phyloP scores from a whole-genome alignment of 148 eudicot species.

The Rhododendron molle region DNA sequence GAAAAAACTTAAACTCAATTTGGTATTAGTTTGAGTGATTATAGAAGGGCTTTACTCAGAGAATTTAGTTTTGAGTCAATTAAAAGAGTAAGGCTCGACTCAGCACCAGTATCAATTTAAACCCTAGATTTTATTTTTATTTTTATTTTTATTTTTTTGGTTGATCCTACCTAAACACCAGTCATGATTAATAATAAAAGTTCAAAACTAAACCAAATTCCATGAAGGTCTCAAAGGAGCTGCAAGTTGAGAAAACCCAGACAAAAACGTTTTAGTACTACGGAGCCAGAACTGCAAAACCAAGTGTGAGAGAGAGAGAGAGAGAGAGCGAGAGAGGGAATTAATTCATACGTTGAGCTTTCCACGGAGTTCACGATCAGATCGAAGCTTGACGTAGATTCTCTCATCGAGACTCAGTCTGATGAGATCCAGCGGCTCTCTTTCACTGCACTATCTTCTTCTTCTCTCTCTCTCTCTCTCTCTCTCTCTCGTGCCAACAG shows the following conservation, averaged over 20 bases:
- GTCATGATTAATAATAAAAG: not conserved
- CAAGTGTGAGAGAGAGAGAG: not conserved
- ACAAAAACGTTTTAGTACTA: not conserved
- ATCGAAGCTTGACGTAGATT: slow-evolving; percentile 12
- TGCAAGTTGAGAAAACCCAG: not conserved
- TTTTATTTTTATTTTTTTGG: too few relatives aligned
- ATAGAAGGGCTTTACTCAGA: not conserved
- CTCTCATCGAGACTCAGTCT: slow-evolving; percentile 4
- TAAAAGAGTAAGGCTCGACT: not conserved
- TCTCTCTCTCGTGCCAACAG: not conserved
- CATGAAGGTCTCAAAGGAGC: not conserved
- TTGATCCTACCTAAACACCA: not conserved
- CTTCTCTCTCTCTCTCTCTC: not conserved
- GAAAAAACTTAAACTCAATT: not conserved
- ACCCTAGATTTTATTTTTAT: not conserved
- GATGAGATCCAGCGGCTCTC: slow-evolving; percentile 9
- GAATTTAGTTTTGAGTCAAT: not conserved
- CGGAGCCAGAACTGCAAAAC: not conserved
- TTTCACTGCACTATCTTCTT: slow-evolving; percentile 11
- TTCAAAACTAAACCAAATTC: not conserved
- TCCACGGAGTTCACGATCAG: slow-evolving; percentile 10
- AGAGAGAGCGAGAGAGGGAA: too few relatives aligned
- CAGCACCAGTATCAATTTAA: not conserved
- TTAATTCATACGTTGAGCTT: not conserved
- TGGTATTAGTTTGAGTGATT: too few relatives aligned